Evolutionary conservation across 208 protist genomes (phyloP).

Genomic region (Giardia duodenalis): DNA sequence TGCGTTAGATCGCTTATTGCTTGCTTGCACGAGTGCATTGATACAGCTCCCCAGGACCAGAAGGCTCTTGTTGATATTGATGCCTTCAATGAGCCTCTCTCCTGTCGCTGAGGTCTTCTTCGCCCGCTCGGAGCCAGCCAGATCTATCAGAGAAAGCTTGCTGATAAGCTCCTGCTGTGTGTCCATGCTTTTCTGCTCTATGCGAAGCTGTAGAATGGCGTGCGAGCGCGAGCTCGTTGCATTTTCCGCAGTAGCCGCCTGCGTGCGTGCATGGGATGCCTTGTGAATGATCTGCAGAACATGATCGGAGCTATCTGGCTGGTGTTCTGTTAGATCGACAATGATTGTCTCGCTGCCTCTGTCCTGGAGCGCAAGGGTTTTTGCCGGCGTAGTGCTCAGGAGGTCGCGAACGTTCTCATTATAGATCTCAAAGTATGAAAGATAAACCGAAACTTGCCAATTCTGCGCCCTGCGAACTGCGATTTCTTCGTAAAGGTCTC

Average conservation of each 20-base stretch:
- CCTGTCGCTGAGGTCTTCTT: conserved; percentile 54
- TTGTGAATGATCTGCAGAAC: neutral
- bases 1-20: neutral
- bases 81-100: conserved; percentile 59
- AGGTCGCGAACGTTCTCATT: conserved; percentile 63
- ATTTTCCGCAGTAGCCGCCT: conserved; percentile 51
- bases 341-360: neutral
- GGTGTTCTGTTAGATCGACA: neutral
- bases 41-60: conserved; percentile 70
- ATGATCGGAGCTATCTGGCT: neutral
- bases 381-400: conserved; percentile 34
- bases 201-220: conserved; percentile 54
- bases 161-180: conserved; percentile 17
- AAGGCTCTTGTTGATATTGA: conserved; percentile 74
- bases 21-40: conserved; percentile 44
- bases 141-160: conserved; percentile 60
- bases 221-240: conserved; percentile 57
- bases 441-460: neutral
- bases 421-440: conserved; percentile 57
- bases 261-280: conserved; percentile 31
- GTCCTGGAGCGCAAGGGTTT: conserved; percentile 37
- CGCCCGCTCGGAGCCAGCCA: conserved; percentile 58
- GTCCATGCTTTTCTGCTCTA: neutral
- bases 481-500: neutral
- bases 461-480: neutral